Percentiles rank a stretch among this genome's conserved stretches.
phyloP scores from a whole-genome alignment of 176 grass and related monocot genomes.

The Aechmea fasciata region DNA sequence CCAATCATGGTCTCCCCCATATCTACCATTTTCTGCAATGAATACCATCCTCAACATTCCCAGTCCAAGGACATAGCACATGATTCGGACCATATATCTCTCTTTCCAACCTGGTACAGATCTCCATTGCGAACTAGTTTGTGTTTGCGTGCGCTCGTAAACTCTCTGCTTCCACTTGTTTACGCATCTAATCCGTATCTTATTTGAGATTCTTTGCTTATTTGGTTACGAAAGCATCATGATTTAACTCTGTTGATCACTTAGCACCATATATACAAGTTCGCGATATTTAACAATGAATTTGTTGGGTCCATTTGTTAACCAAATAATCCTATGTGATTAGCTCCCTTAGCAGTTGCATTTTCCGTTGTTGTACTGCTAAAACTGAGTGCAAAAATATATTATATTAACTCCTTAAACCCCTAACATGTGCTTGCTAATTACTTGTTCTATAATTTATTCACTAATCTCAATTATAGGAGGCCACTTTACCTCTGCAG shows the following conservation, averaged over 20 bases:
- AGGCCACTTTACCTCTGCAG: constrained; percentile 5
- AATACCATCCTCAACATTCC: neutral
- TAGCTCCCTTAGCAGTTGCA: too few relatives aligned
- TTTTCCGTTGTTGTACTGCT: too few relatives aligned
- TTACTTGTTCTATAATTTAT: constrained; percentile 20
- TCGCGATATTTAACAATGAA: too few relatives aligned
- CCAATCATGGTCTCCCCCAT: neutral
- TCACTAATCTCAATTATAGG: neutral
- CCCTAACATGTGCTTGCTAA: neutral
- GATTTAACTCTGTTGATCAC: too few relatives aligned
- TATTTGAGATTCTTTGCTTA: neutral
- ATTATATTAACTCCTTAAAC: too few relatives aligned
- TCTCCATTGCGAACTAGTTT: neutral
- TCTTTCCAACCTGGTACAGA: neutral
- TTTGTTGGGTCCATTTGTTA: too few relatives aligned
- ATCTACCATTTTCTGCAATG: neutral
- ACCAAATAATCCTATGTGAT: too few relatives aligned
- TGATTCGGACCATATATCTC: neutral
- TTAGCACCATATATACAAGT: too few relatives aligned
- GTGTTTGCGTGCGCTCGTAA: neutral
- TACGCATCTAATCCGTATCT: neutral
- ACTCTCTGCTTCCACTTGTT: neutral
- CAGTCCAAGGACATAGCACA: neutral
- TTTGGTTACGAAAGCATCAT: too few relatives aligned
- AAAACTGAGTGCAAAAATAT: too few relatives aligned